Conservation (phyloP, 306 rosid genomes). For the Rosa chinensis region DNA sequence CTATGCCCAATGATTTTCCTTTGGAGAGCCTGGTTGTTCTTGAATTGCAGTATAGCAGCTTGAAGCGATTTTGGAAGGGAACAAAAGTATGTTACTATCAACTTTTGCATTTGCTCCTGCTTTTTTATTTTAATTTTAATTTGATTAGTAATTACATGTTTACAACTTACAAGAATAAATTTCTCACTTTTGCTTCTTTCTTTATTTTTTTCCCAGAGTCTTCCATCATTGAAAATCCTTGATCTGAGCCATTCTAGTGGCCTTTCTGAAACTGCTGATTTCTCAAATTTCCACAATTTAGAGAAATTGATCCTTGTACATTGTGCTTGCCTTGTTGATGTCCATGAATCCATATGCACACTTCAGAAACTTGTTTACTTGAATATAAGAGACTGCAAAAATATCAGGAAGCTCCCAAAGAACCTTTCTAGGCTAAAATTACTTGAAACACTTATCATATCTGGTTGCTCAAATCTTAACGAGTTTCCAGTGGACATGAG, state of each 20-base stretch:
- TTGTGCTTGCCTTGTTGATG: background rate
- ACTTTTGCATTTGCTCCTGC: no score
- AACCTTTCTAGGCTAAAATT: background rate
- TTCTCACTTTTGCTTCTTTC: background rate
- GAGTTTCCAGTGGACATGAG: background rate
- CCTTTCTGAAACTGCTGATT: background rate
- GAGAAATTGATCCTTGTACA: constrained; percentile 13
- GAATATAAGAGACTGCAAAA: constrained; percentile 7
- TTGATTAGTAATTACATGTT: background rate
- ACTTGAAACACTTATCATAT: background rate
- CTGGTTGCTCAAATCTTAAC: constrained; percentile 3
- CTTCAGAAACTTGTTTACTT: constrained; percentile 10
- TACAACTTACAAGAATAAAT: no score
- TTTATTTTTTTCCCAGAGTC: background rate
- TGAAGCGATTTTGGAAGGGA: background rate
- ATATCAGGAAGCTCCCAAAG: constrained; percentile 4
- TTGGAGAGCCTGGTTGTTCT: background rate
- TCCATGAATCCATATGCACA: constrained; percentile 14
- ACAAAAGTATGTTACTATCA: background rate
- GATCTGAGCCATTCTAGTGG: constrained; percentile 12
- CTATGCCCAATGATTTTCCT: constrained; percentile 6
- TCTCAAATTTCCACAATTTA: constrained; percentile 4
- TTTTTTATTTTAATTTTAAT: no score
- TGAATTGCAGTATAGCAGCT: background rate
- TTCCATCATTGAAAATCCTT: constrained; percentile 12